Conservation (phyloP, 2,329 filamentous ascomycete species). For the Exserohilum rostratum region DNA sequence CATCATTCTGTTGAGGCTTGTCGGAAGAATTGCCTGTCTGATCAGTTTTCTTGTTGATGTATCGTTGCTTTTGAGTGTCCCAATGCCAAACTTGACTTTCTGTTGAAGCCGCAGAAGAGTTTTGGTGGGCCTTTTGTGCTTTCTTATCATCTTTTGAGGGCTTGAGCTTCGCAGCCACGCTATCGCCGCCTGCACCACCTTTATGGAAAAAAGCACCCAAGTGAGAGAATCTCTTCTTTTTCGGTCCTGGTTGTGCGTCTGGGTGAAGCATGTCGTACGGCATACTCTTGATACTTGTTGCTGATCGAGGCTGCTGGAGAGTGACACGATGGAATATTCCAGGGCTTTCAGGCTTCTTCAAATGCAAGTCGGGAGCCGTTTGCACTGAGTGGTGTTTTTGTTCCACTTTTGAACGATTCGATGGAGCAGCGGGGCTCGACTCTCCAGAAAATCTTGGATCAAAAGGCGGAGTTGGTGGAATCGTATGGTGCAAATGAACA, state of each 20-base stretch:
- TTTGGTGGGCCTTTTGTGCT: slow-evolving; percentile 38
- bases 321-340: slow-evolving; percentile 32
- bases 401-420: slow-evolving; percentile 34
- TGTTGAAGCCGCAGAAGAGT: slow-evolving; percentile 23
- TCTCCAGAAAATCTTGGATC: slow-evolving; percentile 5
- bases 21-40: too few relatives aligned
- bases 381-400: slow-evolving; percentile 39
- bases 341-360: slow-evolving; percentile 31
- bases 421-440: slow-evolving; percentile 17
- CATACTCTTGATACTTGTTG: slow-evolving; percentile 16
- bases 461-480: slow-evolving; percentile 1
- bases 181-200: slow-evolving; percentile 40
- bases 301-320: slow-evolving; percentile 24
- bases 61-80: slow-evolving; percentile 20
- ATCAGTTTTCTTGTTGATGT: too few relatives aligned
- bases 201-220: slow-evolving; percentile 53
- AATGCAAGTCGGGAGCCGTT: slow-evolving; percentile 37
- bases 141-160: slow-evolving; percentile 48
- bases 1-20: too few relatives aligned
- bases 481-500: slow-evolving; percentile 17
- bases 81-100: slow-evolving; percentile 20
- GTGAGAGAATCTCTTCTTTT: slow-evolving; percentile 55
- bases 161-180: slow-evolving; percentile 37
- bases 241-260: slow-evolving; percentile 32
- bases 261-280: slow-evolving; percentile 20